Evolutionary conservation across 2,329 filamentous ascomycete species (phyloP), one percentile per base, ranked within the genome.

Genomic region (Sporothrix dimorphospora): DNA sequence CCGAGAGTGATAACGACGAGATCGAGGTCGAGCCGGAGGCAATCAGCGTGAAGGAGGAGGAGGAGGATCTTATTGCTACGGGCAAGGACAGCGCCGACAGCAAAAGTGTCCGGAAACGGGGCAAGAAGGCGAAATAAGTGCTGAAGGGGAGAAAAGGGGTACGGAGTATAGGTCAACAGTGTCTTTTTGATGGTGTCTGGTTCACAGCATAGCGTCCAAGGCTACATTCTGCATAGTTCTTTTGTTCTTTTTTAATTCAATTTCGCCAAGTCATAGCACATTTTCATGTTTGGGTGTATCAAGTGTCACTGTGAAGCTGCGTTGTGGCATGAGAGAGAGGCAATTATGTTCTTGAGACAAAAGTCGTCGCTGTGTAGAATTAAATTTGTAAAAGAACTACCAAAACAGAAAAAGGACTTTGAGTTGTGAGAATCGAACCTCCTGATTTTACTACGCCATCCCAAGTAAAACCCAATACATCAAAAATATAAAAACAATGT

Each of bases 381-480:
- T 47, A 65, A 65, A 21, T 47, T 7, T 49, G 42, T 21, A 9
- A 16, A 16, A 7, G 9, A 12, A 40, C 11, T 69, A 19, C 14
- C 19, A 14, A 59, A 69, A 30, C 9, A 57, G 4, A 49, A 51
- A 51, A 55, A 53, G 14, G 21, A 19, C 61, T 66, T 47, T 57
- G 67, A 70, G 57, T 67, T 72, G 71, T 57, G 71, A 72, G 40
- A 61, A 49, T 59, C 14, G 24, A 30, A n/a, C 24, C 19, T 47
- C 38, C 16, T 9, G 67, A 34, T 19, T 47, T 45, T 68, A 51
- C 14, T 53, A 30, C 27, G 27, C 65, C 65, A 11, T 47, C n/a
- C 61, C 34, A 27, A 47, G 45, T 21, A n/a, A 30, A 45, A 27
- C 12, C 14, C 16, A 67, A 68, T 24, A 16, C 4, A 24, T 30